Evolutionary conservation across 257 asterid species (phyloP).

Genomic region (Gynochthodes officinalis): DNA sequence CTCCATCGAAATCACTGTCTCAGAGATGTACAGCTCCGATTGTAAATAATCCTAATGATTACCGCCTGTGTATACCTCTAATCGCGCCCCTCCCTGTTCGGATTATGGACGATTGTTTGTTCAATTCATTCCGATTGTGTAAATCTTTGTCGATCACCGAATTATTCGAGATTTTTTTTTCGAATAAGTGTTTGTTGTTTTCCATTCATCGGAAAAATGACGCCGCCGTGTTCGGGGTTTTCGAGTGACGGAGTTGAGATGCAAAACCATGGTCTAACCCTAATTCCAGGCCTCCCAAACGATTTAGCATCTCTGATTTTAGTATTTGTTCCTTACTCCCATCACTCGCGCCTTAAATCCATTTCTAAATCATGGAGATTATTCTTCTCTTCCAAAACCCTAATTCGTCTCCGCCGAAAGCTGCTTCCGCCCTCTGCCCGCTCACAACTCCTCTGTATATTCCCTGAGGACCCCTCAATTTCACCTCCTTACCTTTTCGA

Average conservation of each 20-base stretch:
- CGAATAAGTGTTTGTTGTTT: not conserved
- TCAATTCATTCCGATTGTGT: slow-evolving; percentile 2
- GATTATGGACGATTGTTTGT: not conserved
- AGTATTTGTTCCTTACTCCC: slow-evolving; percentile 66
- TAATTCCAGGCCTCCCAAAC: slow-evolving; percentile 82
- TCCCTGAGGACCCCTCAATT: slow-evolving; percentile 83
- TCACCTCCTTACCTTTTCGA: slow-evolving; percentile 71
- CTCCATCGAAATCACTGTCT: not conserved
- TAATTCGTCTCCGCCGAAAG: slow-evolving; percentile 52
- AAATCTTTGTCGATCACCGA: not conserved
- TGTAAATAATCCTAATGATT: not conserved
- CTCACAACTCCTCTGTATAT: slow-evolving; percentile 58
- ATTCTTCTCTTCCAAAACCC: slow-evolving; percentile 63
- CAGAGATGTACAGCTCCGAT: not conserved
- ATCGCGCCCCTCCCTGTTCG: slow-evolving; percentile 3
- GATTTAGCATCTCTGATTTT: slow-evolving; percentile 70
- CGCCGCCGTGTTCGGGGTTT: slow-evolving; percentile 38
- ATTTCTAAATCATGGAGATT: slow-evolving; percentile 69
- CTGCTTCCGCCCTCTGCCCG: slow-evolving; percentile 40
- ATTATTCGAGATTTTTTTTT: not conserved
- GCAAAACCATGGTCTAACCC: slow-evolving; percentile 49
- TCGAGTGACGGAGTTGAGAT: slow-evolving; percentile 30
- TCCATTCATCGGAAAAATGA: slow-evolving; percentile 34
- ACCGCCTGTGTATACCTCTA: not conserved
- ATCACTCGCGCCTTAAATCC: slow-evolving; percentile 73